Base-by-base conservation (phyloP, 1,139 yeast genomes). In the Geotrichum siamense region DNA sequence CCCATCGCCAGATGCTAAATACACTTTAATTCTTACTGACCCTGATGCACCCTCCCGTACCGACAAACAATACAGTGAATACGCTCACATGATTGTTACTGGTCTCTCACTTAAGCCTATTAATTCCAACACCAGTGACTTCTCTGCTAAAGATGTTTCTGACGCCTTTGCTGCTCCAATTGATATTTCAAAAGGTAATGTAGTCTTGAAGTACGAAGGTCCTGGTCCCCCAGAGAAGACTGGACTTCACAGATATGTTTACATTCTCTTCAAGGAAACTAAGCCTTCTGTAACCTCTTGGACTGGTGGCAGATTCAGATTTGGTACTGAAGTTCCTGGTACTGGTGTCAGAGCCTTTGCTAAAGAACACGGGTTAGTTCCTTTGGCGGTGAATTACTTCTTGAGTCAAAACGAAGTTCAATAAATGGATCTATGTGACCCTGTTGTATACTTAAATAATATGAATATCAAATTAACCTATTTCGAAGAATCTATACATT, bases 21-120 rank as follows among this genome's bases (percentile, higher is more conserved):
- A 82, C 64, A 78, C 91, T 2, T 66, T 87, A 53, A 83, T 83
- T 2, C 56, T 87, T 54, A 87, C 96, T 2, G 96, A 87, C 61
- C 96, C 96, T 1, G 96, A 87, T 68, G 96, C 96, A 6, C 96
- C 96, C 15, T 76, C 89, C 3, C 74, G 78, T 52, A 70, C 73
- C 1, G 96, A 87, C 60, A 78, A 82, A 56, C 83, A 79, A 59
- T 86, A 94, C 94, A 80, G 93, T 8, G 95, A 87, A 63, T 86
- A 71, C 62, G 79, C 82, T 45, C 96, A 87, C 65, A 85, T 77
- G 72, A 68, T 87, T 32, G 73, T 75, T 27, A 66, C 82, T 5
- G 86, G 83, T 53, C 74, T 87, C 60, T 65, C 70, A 48, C 68
- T 78, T 55, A 66, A 68, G 48, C 82, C 80, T 54, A 71, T 84